Evolutionary conservation across 2,329 filamentous ascomycete species (phyloP).

Genomic region (Huntiella moniliformis): DNA sequence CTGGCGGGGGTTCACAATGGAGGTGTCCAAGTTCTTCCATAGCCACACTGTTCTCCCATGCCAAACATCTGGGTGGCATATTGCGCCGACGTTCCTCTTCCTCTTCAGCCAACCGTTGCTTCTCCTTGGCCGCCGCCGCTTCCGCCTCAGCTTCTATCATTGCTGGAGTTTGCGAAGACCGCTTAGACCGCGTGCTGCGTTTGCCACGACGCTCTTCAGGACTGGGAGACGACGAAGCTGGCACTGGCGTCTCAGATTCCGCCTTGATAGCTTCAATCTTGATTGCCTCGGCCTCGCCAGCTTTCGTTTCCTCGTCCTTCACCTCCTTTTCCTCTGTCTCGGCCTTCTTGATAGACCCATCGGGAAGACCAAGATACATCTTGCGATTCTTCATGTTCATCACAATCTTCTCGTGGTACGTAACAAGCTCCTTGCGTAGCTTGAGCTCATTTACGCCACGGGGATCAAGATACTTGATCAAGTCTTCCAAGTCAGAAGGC

Average conservation of each 20-base stretch:
- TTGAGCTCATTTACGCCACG: conserved; percentile 74
- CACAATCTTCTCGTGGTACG: conserved; percentile 57
- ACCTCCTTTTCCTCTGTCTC: not conserved
- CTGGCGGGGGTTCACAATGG: conserved; percentile 33
- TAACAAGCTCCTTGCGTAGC: conserved; percentile 66
- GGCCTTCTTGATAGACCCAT: conserved; percentile 16
- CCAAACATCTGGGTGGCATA: conserved; percentile 30
- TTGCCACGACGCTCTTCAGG: conserved; percentile 1
- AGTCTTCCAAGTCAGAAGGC: conserved; percentile 53
- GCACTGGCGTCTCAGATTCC: conserved; percentile 13
- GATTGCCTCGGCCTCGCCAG: not conserved
- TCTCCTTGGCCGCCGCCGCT: not conserved
- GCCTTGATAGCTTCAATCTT: conserved; percentile 12
- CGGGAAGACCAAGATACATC: conserved; percentile 43
- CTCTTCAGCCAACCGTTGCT: conserved; percentile 17
- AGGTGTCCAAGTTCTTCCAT: conserved; percentile 38
- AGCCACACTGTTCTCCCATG: conserved; percentile 38
- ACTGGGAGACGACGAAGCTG: not conserved
- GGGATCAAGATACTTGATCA: conserved; percentile 77
- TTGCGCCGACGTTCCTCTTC: conserved; percentile 25
- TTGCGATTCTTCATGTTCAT: conserved; percentile 66
- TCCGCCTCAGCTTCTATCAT: not conserved
- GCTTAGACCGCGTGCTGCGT: conserved; percentile 3
- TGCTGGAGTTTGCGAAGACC: conserved; percentile 2
- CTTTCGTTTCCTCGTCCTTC: conserved; percentile 16